Conservation (phyloP, 176 grass and related monocot genomes). For the Dactylis glomerata region DNA sequence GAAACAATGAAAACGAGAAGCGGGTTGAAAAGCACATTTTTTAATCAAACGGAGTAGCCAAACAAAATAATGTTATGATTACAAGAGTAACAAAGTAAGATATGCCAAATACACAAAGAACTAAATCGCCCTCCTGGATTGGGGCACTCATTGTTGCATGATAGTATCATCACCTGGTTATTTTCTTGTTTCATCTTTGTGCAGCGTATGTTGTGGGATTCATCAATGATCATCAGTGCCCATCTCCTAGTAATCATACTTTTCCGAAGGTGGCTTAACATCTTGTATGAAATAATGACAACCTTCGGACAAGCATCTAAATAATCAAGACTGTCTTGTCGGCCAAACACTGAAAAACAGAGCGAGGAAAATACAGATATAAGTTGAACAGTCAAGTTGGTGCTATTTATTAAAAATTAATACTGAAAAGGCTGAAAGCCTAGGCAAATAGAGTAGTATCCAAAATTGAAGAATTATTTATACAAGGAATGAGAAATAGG, state of each 20-base stretch:
- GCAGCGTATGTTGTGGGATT: constrained; percentile 98
- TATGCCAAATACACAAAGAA: constrained; percentile 17
- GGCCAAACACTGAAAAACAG: constrained; percentile 77
- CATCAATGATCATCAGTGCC: constrained; percentile 92
- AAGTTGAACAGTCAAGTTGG: constrained; percentile 23
- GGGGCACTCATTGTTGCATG: neutral
- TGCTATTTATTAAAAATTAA: neutral
- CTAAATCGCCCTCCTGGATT: constrained; percentile 18
- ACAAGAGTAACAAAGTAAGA: neutral
- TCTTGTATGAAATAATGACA: constrained; percentile 87
- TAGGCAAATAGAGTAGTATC: constrained; percentile 17
- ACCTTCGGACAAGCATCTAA: constrained; percentile 63
- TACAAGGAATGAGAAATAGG: neutral
- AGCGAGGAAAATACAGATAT: constrained; percentile 23
- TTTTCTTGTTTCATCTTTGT: constrained; percentile 61
- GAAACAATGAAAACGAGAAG: neutral
- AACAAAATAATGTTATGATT: constrained; percentile 24
- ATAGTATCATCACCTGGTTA: constrained; percentile 51
- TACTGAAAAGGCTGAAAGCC: neutral
- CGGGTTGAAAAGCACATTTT: neutral
- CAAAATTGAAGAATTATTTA: constrained; percentile 4
- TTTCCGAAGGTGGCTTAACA: constrained; percentile 69
- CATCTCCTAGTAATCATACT: constrained; percentile 69
- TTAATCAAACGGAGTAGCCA: constrained; percentile 4
- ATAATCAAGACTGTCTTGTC: constrained; percentile 76